Conservation (phyloP, 768 basidiomycete species). For the Lactarius sanguifluus region DNA sequence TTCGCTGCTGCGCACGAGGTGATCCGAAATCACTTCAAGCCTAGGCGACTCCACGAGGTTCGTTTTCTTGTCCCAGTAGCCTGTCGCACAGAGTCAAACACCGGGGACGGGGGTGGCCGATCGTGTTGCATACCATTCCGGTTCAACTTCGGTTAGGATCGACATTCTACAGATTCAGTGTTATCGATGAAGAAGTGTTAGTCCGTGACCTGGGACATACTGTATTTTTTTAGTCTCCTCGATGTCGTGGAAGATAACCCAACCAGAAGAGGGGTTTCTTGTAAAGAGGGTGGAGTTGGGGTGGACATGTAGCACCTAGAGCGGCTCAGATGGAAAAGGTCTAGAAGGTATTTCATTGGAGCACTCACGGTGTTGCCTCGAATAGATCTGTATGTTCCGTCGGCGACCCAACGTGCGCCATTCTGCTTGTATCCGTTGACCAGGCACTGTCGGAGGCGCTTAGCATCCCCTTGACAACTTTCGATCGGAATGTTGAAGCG, state of each 20-base stretch:
- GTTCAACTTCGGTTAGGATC: slow-evolving; percentile 90
- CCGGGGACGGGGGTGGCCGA: slow-evolving; percentile 3
- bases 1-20: neutral
- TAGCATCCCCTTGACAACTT: slow-evolving; percentile 88
- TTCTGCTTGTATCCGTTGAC: slow-evolving; percentile 94
- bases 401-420: slow-evolving; percentile 85
- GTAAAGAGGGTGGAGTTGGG: slow-evolving; percentile 95
- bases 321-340: slow-evolving; percentile 21
- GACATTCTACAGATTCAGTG: slow-evolving; percentile 61
- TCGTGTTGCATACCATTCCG: slow-evolving; percentile 69
- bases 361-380: slow-evolving; percentile 73
- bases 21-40: neutral
- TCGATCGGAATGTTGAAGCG: slow-evolving; percentile 79
- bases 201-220: slow-evolving; percentile 44
- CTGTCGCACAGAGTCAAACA: slow-evolving; percentile 13
- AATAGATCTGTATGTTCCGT: slow-evolving; percentile 91
- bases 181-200: slow-evolving; percentile 22
- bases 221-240: slow-evolving; percentile 95
- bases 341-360: neutral
- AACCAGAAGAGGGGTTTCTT: slow-evolving; percentile 83
- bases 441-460: slow-evolving; percentile 80
- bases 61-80: slow-evolving; percentile 18
- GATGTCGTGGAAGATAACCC: slow-evolving; percentile 95
- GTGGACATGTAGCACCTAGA: slow-evolving; percentile 82
- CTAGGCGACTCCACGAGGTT: neutral